A percentile compares a stretch with the other conserved stretches of the same genome.
Conservation (phyloP, 441 rosid genomes). For the Pelargonium citronellum region DNA sequence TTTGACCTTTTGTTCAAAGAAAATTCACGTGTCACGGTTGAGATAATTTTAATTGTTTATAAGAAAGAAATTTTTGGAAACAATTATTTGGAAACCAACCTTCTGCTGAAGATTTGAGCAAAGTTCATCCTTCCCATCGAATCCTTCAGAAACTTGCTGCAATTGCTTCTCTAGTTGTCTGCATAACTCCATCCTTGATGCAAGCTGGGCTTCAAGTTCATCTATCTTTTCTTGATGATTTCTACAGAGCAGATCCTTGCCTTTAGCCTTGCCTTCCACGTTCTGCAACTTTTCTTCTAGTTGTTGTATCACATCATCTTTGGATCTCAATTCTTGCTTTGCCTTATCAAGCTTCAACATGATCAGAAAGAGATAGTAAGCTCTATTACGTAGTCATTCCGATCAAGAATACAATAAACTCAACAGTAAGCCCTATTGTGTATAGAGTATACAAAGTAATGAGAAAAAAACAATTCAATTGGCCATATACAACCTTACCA, state of each 20-base stretch:
- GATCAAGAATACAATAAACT: not conserved
- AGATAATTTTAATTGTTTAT: not conserved
- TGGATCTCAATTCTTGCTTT: conserved; percentile 3
- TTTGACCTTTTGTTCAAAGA: conserved; percentile 19
- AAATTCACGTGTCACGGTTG: not conserved
- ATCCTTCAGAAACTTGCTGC: conserved; percentile 6
- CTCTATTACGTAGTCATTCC: not conserved
- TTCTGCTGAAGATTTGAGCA: conserved; percentile 6
- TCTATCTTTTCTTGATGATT: not conserved
- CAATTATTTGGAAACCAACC: not conserved
- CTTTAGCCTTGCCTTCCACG: not conserved
- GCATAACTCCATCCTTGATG: conserved; percentile 1
- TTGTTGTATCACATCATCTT: not conserved
- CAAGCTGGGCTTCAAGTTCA: not conserved
- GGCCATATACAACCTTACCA: conserved; percentile 38
- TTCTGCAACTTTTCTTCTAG: conserved; percentile 2
- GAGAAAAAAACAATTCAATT: not conserved
- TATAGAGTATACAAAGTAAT: not conserved
- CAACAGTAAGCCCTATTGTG: not conserved
- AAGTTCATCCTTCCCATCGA: not conserved
- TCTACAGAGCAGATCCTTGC: conserved; percentile 1
- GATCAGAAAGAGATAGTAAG: not conserved
- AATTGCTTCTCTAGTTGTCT: conserved; percentile 4
- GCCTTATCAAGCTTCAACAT: not conserved
- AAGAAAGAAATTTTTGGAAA: too few species aligned